phyloP scores from a whole-genome alignment of 768 basidiomycete species.

The Hygrophorus pudorinus region DNA sequence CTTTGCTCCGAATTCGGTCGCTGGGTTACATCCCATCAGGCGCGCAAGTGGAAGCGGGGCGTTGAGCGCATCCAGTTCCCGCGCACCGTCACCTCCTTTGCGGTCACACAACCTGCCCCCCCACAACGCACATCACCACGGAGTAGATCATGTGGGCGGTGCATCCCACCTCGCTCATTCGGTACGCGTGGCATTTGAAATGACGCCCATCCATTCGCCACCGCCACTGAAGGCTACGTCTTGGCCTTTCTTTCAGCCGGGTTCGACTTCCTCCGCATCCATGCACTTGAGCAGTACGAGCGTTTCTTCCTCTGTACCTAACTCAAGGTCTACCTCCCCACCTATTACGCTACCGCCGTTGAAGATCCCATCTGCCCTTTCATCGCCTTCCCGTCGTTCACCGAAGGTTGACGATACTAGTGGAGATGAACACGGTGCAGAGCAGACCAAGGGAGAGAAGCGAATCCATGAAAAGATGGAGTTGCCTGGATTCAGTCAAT shows the following conservation, averaged over 20 bases:
- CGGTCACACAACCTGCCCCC: conserved; percentile 22
- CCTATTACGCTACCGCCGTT: conserved; percentile 67
- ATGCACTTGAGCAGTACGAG: conserved; percentile 9
- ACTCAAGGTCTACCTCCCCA: conserved; percentile 55
- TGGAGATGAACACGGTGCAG: conserved; percentile 13
- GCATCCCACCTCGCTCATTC: conserved; percentile 71
- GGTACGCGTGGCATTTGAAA: conserved; percentile 81
- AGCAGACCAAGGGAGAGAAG: conserved; percentile 6
- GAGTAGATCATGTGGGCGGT: conserved; percentile 14
- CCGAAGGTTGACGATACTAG: conserved; percentile 4
- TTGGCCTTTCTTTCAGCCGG: conserved; percentile 22
- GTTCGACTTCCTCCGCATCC: conserved; percentile 15
- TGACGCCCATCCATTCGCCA: conserved; percentile 65
- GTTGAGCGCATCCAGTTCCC: conserved; percentile 42
- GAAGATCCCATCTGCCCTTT: conserved; percentile 26
- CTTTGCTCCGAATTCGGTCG: conserved; percentile 3
- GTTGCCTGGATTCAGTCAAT: conserved; percentile 53
- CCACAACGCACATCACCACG: conserved; percentile 15
- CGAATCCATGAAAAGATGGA: conserved; percentile 29
- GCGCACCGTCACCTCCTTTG: conserved; percentile 49
- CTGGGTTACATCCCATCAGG: conserved; percentile 10
- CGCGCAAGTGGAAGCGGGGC: conserved; percentile 18
- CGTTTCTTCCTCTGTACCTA: conserved; percentile 32
- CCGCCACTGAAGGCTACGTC: conserved; percentile 29
- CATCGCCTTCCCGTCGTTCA: conserved; percentile 5